These are phyloP conservation scores for Polygonum aviculare DNA, from an alignment of 148 eudicot genomes.

Conservation along the genomic window DNA sequence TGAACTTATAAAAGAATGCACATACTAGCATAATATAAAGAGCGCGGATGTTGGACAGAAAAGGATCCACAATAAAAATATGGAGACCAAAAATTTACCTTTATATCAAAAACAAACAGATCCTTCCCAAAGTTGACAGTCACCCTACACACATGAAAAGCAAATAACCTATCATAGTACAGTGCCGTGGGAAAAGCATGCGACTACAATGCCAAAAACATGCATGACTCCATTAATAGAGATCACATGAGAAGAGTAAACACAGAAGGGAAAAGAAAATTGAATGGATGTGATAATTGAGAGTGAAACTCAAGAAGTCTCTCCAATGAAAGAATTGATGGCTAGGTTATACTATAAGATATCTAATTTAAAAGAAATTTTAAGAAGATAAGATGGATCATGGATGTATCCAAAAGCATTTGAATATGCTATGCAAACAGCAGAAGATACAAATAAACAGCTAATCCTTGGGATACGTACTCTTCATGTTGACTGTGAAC, in stretches of 20 bases:
- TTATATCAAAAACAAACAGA: slow-evolving; percentile 68
- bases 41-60: not conserved
- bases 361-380: not conserved
- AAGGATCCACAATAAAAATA: not conserved
- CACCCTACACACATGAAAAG: slow-evolving; percentile 43
- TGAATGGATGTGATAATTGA: not conserved
- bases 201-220: not conserved
- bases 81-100: slow-evolving; percentile 32
- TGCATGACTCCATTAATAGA: not conserved
- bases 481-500: slow-evolving; percentile 97
- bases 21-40: not conserved
- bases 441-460: not conserved
- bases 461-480: slow-evolving; percentile 40
- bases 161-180: slow-evolving; percentile 4
- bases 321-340: not conserved
- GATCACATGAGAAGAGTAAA: not conserved
- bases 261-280: not conserved
- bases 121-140: slow-evolving; percentile 87
- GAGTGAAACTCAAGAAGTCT: not conserved
- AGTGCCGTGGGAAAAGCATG: not conserved
- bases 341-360: not conserved
- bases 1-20: not conserved
- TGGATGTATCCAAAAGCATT: not conserved
- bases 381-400: not conserved
- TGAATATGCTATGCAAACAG: not conserved